phyloP scores from a whole-genome alignment of 2,329 filamentous ascomycete species.

The Parafenestella ontariensis region DNA sequence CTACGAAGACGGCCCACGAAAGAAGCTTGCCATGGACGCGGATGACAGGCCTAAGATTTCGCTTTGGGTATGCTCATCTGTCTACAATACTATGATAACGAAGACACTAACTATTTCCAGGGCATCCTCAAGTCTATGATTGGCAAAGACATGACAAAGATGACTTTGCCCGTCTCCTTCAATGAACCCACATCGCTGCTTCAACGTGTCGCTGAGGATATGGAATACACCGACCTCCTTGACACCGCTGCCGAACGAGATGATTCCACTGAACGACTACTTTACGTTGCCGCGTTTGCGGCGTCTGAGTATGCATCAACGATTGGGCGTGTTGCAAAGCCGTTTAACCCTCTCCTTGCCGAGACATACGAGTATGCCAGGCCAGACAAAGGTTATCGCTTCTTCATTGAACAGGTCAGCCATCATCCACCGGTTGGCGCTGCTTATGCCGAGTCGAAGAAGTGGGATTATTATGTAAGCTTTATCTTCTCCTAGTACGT shows the following conservation, averaged over 20 bases:
- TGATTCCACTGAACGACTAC: slow-evolving; percentile 88
- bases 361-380: slow-evolving; percentile 97
- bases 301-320: slow-evolving; percentile 97
- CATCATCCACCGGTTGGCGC: slow-evolving; percentile 96
- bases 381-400: slow-evolving; percentile 96
- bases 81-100: not conserved
- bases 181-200: slow-evolving; percentile 97
- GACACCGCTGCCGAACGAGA: slow-evolving; percentile 84
- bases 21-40: slow-evolving; percentile 83
- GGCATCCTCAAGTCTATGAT: slow-evolving; percentile 99
- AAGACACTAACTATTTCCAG: slow-evolving; percentile 57
- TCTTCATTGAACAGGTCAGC: slow-evolving; percentile 98
- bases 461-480: slow-evolving; percentile 87
- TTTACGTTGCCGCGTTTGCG: slow-evolving; percentile 95
- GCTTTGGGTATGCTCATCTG: slow-evolving; percentile 73
- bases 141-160: slow-evolving; percentile 99
- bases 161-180: slow-evolving; percentile 97
- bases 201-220: slow-evolving; percentile 94
- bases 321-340: slow-evolving; percentile 94
- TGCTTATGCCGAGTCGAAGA: slow-evolving; percentile 87
- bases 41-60: slow-evolving; percentile 94
- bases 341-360: slow-evolving; percentile 94
- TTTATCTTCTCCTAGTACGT: not conserved
- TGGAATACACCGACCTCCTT: slow-evolving; percentile 95
- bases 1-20: slow-evolving; percentile 87